Evolutionary conservation across 805 yeast species (phyloP).

Genomic region (Starmerella sp.): DNA sequence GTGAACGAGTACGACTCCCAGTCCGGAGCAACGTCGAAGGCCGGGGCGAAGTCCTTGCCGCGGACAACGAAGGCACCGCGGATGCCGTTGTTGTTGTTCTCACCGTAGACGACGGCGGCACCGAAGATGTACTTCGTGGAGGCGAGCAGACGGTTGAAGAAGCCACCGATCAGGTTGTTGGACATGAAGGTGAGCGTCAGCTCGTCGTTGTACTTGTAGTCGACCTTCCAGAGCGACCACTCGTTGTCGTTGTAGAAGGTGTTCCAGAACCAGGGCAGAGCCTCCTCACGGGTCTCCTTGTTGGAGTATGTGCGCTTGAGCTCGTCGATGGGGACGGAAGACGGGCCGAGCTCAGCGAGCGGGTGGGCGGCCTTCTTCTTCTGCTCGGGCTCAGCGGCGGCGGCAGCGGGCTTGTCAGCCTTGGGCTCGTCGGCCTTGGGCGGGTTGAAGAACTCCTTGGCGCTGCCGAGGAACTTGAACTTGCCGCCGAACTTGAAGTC

Average conservation of each 20-base stretch:
- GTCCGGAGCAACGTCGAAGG: constrained; percentile 97
- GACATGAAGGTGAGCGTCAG: constrained; percentile 96
- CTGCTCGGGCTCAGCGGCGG: constrained; percentile 20
- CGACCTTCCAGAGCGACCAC: constrained; percentile 92
- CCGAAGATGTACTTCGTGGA: constrained; percentile 94
- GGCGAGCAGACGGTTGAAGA: constrained; percentile 87
- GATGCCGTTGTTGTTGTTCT: constrained; percentile 96
- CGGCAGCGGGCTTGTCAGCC: constrained; percentile 35
- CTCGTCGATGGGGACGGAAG: constrained; percentile 63
- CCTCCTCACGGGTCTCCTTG: constrained; percentile 88
- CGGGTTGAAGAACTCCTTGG: constrained; percentile 3
- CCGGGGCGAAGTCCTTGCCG: constrained; percentile 85
- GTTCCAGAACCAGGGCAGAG: constrained; percentile 95
- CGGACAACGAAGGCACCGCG: constrained; percentile 89
- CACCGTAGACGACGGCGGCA: constrained; percentile 89
- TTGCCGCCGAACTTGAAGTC: constrained; percentile 7
- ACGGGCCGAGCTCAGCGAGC: constrained; percentile 60
- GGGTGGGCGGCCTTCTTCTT: constrained; percentile 76
- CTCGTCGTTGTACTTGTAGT: constrained; percentile 96
- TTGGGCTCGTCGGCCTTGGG: constrained; percentile 28
- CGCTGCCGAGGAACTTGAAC: constrained; percentile 11
- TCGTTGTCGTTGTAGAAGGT: constrained; percentile 82
- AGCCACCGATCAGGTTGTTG: constrained; percentile 94
- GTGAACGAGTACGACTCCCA: constrained; percentile 88
- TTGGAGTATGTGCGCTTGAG: constrained; percentile 96